These are phyloP conservation scores for Xanthoconium separans DNA, from an alignment of 1,284 basidiomycete genomes.

Conservation along the genomic window DNA sequence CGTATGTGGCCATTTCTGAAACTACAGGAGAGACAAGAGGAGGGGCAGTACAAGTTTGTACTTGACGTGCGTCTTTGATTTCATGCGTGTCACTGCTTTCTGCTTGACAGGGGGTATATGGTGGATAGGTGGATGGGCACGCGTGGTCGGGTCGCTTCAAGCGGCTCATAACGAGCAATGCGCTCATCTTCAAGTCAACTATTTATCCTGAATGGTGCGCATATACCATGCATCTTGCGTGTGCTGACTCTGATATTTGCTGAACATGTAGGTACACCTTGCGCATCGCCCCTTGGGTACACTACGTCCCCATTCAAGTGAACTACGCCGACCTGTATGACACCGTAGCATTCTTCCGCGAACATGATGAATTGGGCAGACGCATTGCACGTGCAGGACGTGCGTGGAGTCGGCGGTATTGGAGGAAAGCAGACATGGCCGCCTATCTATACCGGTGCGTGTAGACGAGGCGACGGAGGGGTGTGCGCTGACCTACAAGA, in stretches of 20 bases:
- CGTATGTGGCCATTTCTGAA: constrained; percentile 48
- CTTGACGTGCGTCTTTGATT: constrained; percentile 40
- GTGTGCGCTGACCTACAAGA: neutral
- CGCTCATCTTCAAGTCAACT: too few species aligned
- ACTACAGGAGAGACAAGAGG: constrained; percentile 42
- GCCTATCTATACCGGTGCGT: constrained; percentile 60
- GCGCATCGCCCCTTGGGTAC: too few species aligned
- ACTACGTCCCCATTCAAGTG: too few species aligned
- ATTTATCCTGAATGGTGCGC: too few species aligned
- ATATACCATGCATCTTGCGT: too few species aligned
- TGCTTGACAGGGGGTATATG: neutral
- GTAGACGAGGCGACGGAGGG: neutral
- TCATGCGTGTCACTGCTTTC: neutral
- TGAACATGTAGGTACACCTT: too few species aligned
- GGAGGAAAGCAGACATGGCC: constrained; percentile 64
- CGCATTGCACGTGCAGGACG: constrained; percentile 57
- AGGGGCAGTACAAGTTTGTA: constrained; percentile 63
- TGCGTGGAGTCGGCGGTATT: constrained; percentile 59
- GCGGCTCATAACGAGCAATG: constrained; percentile 60
- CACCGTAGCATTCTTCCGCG: constrained; percentile 63
- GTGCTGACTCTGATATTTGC: too few species aligned
- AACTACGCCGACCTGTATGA: too few species aligned
- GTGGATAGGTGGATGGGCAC: constrained; percentile 57
- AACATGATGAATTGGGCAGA: constrained; percentile 53
- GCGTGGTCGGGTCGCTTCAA: constrained; percentile 73